Base-by-base conservation (phyloP, 257 asterid genomes). In the Petunia axillaris region DNA sequence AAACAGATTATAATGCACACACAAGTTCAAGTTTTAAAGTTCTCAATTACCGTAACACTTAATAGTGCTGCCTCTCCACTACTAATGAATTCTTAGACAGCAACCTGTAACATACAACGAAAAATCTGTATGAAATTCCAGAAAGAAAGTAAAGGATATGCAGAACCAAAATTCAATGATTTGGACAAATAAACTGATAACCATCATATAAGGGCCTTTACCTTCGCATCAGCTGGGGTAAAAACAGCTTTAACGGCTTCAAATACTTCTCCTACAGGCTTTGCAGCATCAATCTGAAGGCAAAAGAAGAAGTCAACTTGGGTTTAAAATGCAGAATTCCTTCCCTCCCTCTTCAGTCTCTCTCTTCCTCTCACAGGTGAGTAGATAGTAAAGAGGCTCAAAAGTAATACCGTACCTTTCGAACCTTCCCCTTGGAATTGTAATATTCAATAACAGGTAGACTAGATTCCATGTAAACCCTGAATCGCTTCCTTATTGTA, bases 231-330 rank as follows among this genome's bases (percentile, higher is more conserved):
- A 1, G 84, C 66, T 64, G 92, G 54, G 80, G 91, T 41, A 86
- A 94, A 94, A 82, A 92, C 74, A 73, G 87, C 87, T 88, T 92
- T 92, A 46, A 91, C 94, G 6, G 93, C 92, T 85, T 85, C 97
- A 87, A 89, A 91, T 83, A 94, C 98, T 79, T 94, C 97, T 76
- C 68, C 96, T 66, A 90, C 77, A 2, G 96, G 91, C 80, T 79
- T 92, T 62, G 86, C 88, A 60, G 97, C 97, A 86, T 89, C 93
- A 48, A 94, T 92, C 98, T 94, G 83, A 48, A 50, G 80, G 83
- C 4, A 55, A 46, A 79, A 63, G 60, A 82, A 84, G 63, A 14
- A 15, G 76, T 67, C 37, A 79, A 68, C 44, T 64, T 59, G 11
- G 35, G 82, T 64, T 55, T 58, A 46, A 46, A 62, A 63, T 64